These are phyloP conservation scores for Botrytis galanthina DNA, from an alignment of 2,329 filamentous ascomycete species.

Conservation along the genomic window DNA sequence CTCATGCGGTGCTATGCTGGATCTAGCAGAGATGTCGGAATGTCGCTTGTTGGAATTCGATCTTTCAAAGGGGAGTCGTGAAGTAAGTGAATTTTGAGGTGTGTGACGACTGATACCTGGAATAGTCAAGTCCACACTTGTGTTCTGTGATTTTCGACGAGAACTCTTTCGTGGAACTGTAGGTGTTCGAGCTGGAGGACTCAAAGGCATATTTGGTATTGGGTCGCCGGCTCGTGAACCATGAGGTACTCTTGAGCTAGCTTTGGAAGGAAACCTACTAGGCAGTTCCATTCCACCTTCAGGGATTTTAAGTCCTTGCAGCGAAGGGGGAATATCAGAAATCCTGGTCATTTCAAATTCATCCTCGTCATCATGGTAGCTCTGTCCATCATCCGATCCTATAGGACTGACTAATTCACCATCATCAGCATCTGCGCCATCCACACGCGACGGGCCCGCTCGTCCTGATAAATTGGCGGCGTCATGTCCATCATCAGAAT, in stretches of 20 bases:
- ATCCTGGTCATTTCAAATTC: conserved; percentile 45
- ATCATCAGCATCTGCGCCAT: conserved; percentile 24
- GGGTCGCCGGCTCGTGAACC: conserved; percentile 22
- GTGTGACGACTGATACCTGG: conserved; percentile 25
- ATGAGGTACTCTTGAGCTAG: conserved; percentile 44
- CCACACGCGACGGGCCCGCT: conserved; percentile 41
- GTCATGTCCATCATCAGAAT: conserved; percentile 45
- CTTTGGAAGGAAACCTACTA: conserved; percentile 60
- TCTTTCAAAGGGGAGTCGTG: conserved; percentile 55
- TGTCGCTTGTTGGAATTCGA: conserved; percentile 52
- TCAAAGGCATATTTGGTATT: conserved; percentile 42
- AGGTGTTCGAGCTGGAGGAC: conserved; percentile 27
- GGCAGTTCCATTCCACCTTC: conserved; percentile 47
- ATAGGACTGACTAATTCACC: conserved; percentile 34
- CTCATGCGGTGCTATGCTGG: conserved; percentile 49
- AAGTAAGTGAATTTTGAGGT: conserved; percentile 32
- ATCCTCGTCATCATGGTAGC: conserved; percentile 47
- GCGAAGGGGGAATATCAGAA: conserved; percentile 51
- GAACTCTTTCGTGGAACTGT: conserved; percentile 72
- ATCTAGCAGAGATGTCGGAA: conserved; percentile 51
- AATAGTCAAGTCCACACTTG: conserved; percentile 27
- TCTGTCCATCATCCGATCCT: conserved; percentile 45
- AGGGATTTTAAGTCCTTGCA: conserved; percentile 57
- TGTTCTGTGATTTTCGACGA: conserved; percentile 47
- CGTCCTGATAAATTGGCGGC: conserved; percentile 36